These are phyloP conservation scores for Aquilaria agallochum DNA, from an alignment of 441 rosid species.

Conservation along the genomic window DNA sequence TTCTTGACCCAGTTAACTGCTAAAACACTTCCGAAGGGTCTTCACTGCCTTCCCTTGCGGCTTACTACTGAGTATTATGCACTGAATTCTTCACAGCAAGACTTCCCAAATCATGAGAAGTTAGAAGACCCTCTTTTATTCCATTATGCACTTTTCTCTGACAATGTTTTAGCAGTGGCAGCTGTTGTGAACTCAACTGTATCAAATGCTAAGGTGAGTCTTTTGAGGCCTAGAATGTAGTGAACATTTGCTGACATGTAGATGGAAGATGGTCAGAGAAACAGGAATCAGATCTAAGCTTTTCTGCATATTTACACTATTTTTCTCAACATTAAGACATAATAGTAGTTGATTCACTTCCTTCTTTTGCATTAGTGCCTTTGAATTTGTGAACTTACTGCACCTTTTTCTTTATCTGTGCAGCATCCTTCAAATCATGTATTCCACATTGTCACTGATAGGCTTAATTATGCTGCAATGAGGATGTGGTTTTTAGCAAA, in stretches of 20 bases:
- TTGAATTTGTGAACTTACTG: conserved; percentile 15
- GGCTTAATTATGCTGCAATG: conserved; percentile 76
- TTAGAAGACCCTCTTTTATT: conserved; percentile 60
- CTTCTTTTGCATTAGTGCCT: background rate
- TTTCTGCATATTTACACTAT: background rate
- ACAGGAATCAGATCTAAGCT: background rate
- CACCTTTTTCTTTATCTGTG: conserved; percentile 17
- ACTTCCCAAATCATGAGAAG: conserved; percentile 69
- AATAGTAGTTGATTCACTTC: background rate
- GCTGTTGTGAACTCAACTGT: conserved; percentile 75
- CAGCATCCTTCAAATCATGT: conserved; percentile 71
- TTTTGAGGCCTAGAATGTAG: background rate
- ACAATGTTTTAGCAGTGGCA: conserved; percentile 67
- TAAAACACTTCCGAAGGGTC: conserved; percentile 92
- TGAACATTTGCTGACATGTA: conserved; percentile 5
- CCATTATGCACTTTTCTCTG: conserved; percentile 91
- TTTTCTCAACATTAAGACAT: background rate
- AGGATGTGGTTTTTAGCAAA: conserved; percentile 74
- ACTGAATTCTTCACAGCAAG: conserved; percentile 56
- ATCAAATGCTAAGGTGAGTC: conserved; percentile 52
- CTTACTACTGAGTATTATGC: conserved; percentile 79
- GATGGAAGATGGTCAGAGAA: background rate
- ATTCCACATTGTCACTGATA: conserved; percentile 69
- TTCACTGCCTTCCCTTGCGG: conserved; percentile 96
- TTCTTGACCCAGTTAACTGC: conserved; percentile 94